Conservation (phyloP, 768 basidiomycete genomes). For the Symmetrospora coprosmae region DNA sequence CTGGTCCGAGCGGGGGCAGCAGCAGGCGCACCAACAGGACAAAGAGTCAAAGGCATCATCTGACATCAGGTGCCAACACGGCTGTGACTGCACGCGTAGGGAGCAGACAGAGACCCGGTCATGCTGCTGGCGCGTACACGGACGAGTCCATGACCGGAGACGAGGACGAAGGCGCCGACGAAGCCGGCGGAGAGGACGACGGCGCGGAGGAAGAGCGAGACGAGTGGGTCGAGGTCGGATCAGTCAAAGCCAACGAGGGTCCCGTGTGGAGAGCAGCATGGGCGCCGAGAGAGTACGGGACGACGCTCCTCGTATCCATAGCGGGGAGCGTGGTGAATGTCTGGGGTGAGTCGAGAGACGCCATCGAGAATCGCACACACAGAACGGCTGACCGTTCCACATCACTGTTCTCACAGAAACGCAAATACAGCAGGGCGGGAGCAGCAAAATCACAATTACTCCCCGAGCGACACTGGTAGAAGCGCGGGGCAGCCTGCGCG, state of each 20-base stretch:
- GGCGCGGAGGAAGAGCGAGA: constrained; percentile 4
- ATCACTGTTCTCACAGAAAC: neutral
- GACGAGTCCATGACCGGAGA: neutral
- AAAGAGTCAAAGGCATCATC: neutral
- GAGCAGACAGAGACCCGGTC: neutral
- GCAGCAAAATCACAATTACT: constrained; percentile 46
- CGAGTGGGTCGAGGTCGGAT: constrained; percentile 9
- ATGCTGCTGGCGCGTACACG: neutral
- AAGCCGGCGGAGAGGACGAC: neutral
- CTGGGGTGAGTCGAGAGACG: constrained; percentile 54
- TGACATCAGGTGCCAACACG: too few relatives aligned
- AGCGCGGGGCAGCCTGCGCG: constrained; percentile 68
- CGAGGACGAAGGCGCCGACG: neutral
- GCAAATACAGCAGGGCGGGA: constrained; percentile 31
- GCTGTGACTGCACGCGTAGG: neutral
- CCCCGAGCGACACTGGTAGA: constrained; percentile 63
- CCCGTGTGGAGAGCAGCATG: constrained; percentile 68
- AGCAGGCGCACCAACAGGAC: neutral
- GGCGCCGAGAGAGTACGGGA: constrained; percentile 86
- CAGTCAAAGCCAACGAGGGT: constrained; percentile 74
- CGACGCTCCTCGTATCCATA: constrained; percentile 68
- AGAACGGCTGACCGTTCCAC: too few relatives aligned
- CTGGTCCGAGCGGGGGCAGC: neutral
- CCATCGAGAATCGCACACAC: neutral
- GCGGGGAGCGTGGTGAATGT: constrained; percentile 86